Conservation (phyloP, 225 moss, liverwort and hornwort species). For the Rhytidiadelphus loreus region DNA sequence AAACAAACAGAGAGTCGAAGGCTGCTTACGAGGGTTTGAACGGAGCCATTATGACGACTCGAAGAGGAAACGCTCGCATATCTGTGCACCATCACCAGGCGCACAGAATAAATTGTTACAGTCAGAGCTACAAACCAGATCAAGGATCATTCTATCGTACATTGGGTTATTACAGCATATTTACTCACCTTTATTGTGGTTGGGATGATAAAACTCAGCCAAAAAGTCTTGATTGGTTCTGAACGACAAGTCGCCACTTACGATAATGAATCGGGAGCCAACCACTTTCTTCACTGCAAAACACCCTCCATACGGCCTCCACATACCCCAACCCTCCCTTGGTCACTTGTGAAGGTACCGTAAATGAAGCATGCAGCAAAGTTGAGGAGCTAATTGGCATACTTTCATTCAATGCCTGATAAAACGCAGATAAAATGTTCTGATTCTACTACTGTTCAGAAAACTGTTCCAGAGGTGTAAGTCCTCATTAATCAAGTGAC, state of each 20-base stretch:
- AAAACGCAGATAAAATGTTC: not conserved
- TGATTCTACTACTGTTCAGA: not conserved
- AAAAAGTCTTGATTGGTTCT: constrained; percentile 74
- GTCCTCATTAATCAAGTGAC: not conserved
- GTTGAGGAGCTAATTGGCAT: not conserved
- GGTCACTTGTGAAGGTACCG: not conserved
- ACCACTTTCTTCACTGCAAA: constrained; percentile 66
- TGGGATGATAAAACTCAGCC: constrained; percentile 82
- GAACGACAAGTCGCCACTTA: constrained; percentile 71
- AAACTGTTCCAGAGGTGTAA: not conserved
- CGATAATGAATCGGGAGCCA: constrained; percentile 72
- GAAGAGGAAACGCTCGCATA: constrained; percentile 78
- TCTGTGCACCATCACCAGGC: constrained; percentile 35
- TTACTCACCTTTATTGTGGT: constrained; percentile 62
- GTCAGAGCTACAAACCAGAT: not conserved
- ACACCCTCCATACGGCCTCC: constrained; percentile 81
- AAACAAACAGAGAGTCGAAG: not conserved
- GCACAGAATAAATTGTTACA: not conserved
- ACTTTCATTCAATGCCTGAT: not conserved
- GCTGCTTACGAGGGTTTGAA: constrained; percentile 83
- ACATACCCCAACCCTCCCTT: not conserved
- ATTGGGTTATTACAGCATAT: not conserved
- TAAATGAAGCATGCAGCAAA: not conserved
- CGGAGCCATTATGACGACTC: constrained; percentile 87
- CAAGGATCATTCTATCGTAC: not conserved